Evolutionary conservation across 108 stramenopile genomes (phyloP), one percentile per base, ranked within the genome.

Genomic region (Fragilaria radians): DNA sequence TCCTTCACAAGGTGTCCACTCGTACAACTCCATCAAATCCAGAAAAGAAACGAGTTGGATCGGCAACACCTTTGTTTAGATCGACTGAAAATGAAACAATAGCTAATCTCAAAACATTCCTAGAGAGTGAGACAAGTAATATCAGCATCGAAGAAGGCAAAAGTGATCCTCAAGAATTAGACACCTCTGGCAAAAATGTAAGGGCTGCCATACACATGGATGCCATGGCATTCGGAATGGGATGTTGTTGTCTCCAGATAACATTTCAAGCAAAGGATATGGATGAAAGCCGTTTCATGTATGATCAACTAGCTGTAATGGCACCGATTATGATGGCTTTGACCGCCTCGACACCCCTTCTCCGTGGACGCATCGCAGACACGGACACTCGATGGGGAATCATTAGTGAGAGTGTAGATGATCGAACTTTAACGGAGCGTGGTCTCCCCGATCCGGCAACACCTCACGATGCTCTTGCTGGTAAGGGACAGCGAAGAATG

Each of bases 201-300:
- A 67, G 86, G 26, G 84, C 92, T 5, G 86, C 92, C 21, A 89
- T 93, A 61, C 92, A 97, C 61, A 95, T 98, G 97, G 98, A 99
- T 69, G 95, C 96, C 19, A 99, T 99, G 95, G 98, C 94, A 19
- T 99, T 97, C 70, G 98, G 98, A 21, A 99, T 99, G 98, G 98
- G 98, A 17, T 96, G 95, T 66, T 99, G 98, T 70, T 99, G 98
- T 65, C 82, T 99, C 47, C 98, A 99, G 62, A 96, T 99, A 54
- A 98, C 97, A 30, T 96, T 96, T 62, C 98, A 99, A 78, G 98
- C 93, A 14, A 89, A 89, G 52, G 96, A 99, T 75, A 53, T 97
- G 7, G 92, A 90, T 47, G 97, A 99, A 67, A 91, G 90, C 54
- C 81, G 98, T 18, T 96, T 86, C 76, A 82, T 98, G 32, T 99